Conservation (phyloP, 208 protist genomes). For the Wallacemonas sp. region DNA sequence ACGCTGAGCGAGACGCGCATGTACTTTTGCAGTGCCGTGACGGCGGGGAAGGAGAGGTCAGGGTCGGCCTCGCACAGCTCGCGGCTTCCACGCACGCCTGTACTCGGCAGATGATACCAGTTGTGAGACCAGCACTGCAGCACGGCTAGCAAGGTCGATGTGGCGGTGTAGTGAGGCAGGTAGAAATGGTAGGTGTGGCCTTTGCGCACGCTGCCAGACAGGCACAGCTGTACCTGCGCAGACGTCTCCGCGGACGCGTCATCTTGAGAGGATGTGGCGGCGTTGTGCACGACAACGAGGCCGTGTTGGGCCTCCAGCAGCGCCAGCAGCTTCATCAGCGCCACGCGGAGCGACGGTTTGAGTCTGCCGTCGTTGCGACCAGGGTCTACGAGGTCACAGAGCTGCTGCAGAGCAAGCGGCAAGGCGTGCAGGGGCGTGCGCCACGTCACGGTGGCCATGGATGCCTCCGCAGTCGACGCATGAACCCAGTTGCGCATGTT, state of each 20-base stretch:
- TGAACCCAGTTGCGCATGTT: too few species aligned
- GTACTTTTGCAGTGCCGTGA: constrained; percentile 43
- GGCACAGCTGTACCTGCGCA: background rate
- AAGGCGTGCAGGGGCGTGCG: constrained; percentile 45
- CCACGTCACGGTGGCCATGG: constrained; percentile 33
- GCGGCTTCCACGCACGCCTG: background rate
- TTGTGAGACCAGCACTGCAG: constrained; percentile 60
- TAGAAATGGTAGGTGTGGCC: constrained; percentile 10
- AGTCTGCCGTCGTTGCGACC: too few species aligned
- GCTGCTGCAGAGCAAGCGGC: constrained; percentile 45
- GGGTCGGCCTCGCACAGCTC: constrained; percentile 30
- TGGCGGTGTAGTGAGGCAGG: constrained; percentile 16
- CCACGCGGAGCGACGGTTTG: constrained; percentile 32
- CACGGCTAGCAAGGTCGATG: constrained; percentile 38
- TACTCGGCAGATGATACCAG: background rate
- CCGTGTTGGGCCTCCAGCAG: background rate
- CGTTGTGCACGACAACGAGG: background rate
- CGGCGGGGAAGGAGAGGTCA: constrained; percentile 35
- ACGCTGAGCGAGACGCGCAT: constrained; percentile 29
- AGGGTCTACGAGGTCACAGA: constrained; percentile 32
- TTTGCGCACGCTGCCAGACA: background rate
- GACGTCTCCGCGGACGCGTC: background rate
- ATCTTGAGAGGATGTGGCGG: background rate
- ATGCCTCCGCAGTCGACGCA: background rate
- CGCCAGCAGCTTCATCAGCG: constrained; percentile 13